Percentiles rank a stretch among this genome's conserved stretches.
Conservation (phyloP, 805 yeast genomes). For the Kodamaea jinghongensis region DNA sequence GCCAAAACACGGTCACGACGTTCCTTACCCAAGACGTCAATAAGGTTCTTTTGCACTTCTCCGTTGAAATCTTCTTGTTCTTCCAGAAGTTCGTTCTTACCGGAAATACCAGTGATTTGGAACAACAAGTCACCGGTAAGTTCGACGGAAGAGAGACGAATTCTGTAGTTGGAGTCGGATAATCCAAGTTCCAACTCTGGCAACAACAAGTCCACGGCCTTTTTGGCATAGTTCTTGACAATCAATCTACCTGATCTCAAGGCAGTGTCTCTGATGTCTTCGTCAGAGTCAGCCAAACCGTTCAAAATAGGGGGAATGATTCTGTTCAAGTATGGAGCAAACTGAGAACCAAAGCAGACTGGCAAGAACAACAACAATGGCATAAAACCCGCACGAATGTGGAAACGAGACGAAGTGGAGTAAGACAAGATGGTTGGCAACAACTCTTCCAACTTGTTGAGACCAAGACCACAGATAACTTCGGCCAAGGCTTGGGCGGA, state of each 20-base stretch:
- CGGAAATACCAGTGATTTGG: slow-evolving; percentile 89
- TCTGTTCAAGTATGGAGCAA: slow-evolving; percentile 80
- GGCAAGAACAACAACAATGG: slow-evolving; percentile 88
- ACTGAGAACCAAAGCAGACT: slow-evolving; percentile 88
- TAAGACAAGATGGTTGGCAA: slow-evolving; percentile 75
- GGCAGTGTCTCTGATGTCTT: slow-evolving; percentile 83
- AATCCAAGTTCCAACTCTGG: slow-evolving; percentile 94
- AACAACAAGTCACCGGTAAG: slow-evolving; percentile 91
- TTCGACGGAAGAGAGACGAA: slow-evolving; percentile 90
- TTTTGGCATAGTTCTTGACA: slow-evolving; percentile 85
- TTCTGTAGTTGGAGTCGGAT: slow-evolving; percentile 77
- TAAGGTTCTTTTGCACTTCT: slow-evolving; percentile 60
- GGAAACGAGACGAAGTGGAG: slow-evolving; percentile 63
- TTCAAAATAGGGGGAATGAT: slow-evolving; percentile 89
- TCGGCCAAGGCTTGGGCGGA: slow-evolving; percentile 97
- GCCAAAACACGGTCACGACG: slow-evolving; percentile 86
- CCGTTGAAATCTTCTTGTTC: slow-evolving; percentile 45
- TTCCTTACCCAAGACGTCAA: slow-evolving; percentile 79
- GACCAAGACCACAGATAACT: slow-evolving; percentile 88
- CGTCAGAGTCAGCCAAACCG: slow-evolving; percentile 89
- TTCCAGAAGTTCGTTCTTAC: slow-evolving; percentile 66
- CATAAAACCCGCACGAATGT: slow-evolving; percentile 88
- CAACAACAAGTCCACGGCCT: slow-evolving; percentile 86
- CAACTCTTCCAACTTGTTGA: slow-evolving; percentile 81
- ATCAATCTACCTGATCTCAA: slow-evolving; percentile 89